Percentiles rank a stretch among this genome's conserved stretches.
phyloP scores from a whole-genome alignment of 352 stramenopile genomes.

The Sclerospora graminicola region DNA sequence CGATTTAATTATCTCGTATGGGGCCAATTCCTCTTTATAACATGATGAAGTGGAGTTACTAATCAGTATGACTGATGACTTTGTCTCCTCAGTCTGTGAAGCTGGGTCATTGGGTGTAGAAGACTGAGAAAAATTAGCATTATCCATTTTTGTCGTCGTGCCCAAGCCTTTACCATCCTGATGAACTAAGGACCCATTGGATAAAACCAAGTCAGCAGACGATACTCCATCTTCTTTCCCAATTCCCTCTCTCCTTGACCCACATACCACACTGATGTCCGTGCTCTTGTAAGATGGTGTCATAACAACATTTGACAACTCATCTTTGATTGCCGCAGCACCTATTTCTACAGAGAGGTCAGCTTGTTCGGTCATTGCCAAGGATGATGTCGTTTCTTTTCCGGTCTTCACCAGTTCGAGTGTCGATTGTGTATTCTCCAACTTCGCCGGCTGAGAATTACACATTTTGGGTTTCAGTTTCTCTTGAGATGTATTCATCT shows the following conservation, averaged over 20 bases:
- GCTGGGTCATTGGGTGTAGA: background rate
- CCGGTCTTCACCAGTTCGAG: constrained; percentile 6
- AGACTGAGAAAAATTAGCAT: background rate
- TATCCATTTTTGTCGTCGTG: background rate
- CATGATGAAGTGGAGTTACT: background rate
- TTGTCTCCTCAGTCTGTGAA: background rate
- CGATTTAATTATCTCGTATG: background rate
- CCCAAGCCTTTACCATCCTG: background rate
- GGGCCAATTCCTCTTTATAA: background rate
- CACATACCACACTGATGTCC: constrained; percentile 37
- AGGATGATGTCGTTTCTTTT: constrained; percentile 1
- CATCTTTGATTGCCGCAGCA: constrained; percentile 10
- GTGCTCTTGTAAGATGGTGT: constrained; percentile 20
- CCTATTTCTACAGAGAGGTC: background rate
- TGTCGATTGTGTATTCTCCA: constrained; percentile 1
- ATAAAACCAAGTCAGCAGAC: background rate
- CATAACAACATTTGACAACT: background rate
- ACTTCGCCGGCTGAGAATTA: constrained; percentile 6
- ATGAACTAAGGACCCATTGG: no score
- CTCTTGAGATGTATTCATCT: background rate
- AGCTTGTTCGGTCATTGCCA: background rate
- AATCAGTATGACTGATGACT: background rate
- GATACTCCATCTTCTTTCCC: background rate
- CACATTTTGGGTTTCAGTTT: constrained; percentile 5
- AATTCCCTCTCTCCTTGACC: constrained; percentile 12